Evolutionary conservation across 2,329 filamentous ascomycete species (phyloP), one percentile per base, ranked within the genome.

Genomic region (Bertia moriformis): DNA sequence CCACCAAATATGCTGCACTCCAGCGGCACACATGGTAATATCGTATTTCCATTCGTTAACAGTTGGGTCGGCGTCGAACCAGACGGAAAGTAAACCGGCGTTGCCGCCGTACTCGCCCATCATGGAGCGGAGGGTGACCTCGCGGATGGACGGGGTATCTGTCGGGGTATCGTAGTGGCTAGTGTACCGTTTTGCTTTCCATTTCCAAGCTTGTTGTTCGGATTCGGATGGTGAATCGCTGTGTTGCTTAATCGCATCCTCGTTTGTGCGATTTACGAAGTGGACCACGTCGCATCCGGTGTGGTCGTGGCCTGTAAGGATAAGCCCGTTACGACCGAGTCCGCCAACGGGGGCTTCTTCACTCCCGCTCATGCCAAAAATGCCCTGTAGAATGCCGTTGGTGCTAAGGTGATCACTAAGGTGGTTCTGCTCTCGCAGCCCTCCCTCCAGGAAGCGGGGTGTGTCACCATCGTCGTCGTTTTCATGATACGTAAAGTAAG

Each of bases 1-100:
- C 77, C 77, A 82, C 77, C 77, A 82, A 39, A 76, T 64, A 60
- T 80, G 75, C 61, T 81, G 77, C 18, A 77, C 65, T 0, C 76
- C 76, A 18, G 76, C 55, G 12, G 61, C 58, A 49, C 77, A 82
- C 44, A 61, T 69, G 4, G 52, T 57, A 43, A 78, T 72, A 38
- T 73, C 70, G 42, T 78, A 71, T 36, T 61, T 59, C 77, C 77
- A 82, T 46, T 69, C 64, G 38, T 54, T 53, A 39, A 50, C 7
- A n/a, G n/a, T n/a, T n/a, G n/a, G n/a, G n/a, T 56, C 50, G 4
- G 54, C 43, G 44, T 81, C 72, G 45, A 71, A 82, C 76, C 75
- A 82, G 0, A 69, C 66, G 20, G 68, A 74, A 4, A 82, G 51
- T 14, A 82, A 61, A 1, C 73, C 77, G 0, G 74, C 75, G 50